Evolutionary conservation across 2,329 filamentous ascomycete species (phyloP), one percentile per base, ranked within the genome.

Genomic region (Calonectria leucothoes): DNA sequence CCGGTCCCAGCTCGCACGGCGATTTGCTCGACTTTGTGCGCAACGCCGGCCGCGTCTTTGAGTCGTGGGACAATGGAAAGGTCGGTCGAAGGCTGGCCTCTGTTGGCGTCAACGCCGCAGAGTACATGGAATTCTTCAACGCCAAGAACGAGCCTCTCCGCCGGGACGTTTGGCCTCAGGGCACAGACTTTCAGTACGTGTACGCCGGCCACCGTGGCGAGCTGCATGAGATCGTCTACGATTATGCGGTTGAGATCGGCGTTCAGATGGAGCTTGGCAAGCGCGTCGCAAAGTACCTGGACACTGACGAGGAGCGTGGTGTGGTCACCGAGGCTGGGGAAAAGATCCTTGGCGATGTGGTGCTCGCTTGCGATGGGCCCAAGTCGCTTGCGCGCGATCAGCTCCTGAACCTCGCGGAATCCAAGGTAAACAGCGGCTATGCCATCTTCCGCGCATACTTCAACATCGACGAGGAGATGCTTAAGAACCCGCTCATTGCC

Each of bases 201-300:
- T 59, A 59, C 25, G 69, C 33, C 11, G 69, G 69, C 25, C 69
- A 71, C 29, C 48, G 69, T 14, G 69, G 69, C 12, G 69, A 57
- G 49, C 65, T 71, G 69, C 69, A 71, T 17, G 69, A 71, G 25
- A 71, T 71, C 48, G 69, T 71, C 10, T 71, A 48, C 52, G 48
- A 71, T 33, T 71, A 71, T 31, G 69, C 69, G 6, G 25, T 20
- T 23, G 25, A 45, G 17, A 37, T 71, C 4, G 69, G 69, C 2
- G 61, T 71, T 12, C 49, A 71, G 37, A 51, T 71, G 61, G 61
- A 52, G 15, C 59, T 71, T 33, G 52, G 52, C 6, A 42, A 59
- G 23, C 55, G 45, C 12, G 69, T 71, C 3, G 49, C 29, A 11
- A 33, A 66, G 42, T 71, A 71, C 33, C 39, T 71, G 4, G 69